Base-by-base conservation (phyloP, 1,139 yeast species). In the Taphrina populina region DNA sequence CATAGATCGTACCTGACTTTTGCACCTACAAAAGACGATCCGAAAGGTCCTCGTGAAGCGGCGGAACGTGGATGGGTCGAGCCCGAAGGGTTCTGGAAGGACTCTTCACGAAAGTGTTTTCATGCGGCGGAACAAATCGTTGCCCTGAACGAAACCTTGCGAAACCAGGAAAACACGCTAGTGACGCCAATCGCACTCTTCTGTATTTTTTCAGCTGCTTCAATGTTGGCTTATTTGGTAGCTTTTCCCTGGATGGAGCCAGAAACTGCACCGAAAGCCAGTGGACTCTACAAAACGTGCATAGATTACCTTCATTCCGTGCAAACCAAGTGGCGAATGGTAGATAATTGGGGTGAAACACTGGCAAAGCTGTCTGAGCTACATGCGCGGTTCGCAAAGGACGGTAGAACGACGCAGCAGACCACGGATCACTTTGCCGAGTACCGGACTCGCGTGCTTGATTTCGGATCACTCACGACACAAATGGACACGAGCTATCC, bases 11-110 rank as follows among this genome's bases (percentile, higher is more conserved):
- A 49, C n/a, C 46, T 49, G 46, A 39, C 54, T 5, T 49, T 49
- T 39, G 54, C 54, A 15, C 54, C 54, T 4, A 37, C 54, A 11
- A 49, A 49, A 24, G 46, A 37, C 29, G 54, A 49, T 37, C 54
- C 54, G 15, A 49, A 49, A 30, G 54, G 54, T 3, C 54, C 54
- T 7, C 19, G 46, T 19, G 54, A 49, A 21, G 54, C 46, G n/a
- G 45, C 39, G 23, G 54, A 49, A 7, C 33, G 54, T 26, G 46
- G 46, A 15, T 49, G 54, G 54, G 29, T 36, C 11, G 54, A 49
- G 40, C 46, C 54, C 6, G 41, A 33, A 19, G 32, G 32, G 6
- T 49, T 49, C 46, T 49, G 54, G 54, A 49, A 32, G 27, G 15
- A 21, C 20, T 37, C 46, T 19, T 45, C 54, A 3, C 54, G 39